phyloP scores from a whole-genome alignment of 768 basidiomycete species.

The Sistotremastrum suecicum region DNA sequence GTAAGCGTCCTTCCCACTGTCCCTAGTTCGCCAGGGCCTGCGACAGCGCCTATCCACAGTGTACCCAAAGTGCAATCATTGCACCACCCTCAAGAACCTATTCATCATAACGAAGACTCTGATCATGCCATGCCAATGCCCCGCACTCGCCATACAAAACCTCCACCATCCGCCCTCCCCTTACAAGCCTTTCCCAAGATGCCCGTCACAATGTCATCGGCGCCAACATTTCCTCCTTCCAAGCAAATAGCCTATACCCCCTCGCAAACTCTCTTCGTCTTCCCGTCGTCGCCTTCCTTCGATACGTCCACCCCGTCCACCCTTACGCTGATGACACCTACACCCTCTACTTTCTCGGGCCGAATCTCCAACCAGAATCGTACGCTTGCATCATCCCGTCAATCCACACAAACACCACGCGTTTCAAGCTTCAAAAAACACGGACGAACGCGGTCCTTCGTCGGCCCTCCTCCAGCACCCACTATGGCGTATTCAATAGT shows the following conservation, averaged over 20 bases:
- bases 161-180: conserved; percentile 9
- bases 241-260: conserved; percentile 21
- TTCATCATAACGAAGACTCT: too few species aligned
- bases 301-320: conserved; percentile 60
- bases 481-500: conserved; percentile 76
- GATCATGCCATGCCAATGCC: too few species aligned
- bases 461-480: conserved; percentile 53
- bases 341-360: too few species aligned
- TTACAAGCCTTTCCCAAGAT: conserved; percentile 10
- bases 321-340: conserved; percentile 43
- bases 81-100: too few species aligned
- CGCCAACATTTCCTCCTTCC: conserved; percentile 7
- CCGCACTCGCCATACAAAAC: conserved; percentile 3
- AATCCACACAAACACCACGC: conserved; percentile 48
- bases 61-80: too few species aligned
- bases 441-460: conserved; percentile 55
- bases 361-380: conserved; percentile 34
- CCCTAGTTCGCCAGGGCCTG: conserved; percentile 44
- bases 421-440: conserved; percentile 53
- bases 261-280: conserved; percentile 77
- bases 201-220: neutral
- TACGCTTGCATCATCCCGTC: conserved; percentile 33
- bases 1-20: conserved; percentile 54
- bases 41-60: too few species aligned
- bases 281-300: conserved; percentile 59